phyloP scores from a whole-genome alignment of 768 basidiomycete genomes.

The Boletus rufocinnamomeus region DNA sequence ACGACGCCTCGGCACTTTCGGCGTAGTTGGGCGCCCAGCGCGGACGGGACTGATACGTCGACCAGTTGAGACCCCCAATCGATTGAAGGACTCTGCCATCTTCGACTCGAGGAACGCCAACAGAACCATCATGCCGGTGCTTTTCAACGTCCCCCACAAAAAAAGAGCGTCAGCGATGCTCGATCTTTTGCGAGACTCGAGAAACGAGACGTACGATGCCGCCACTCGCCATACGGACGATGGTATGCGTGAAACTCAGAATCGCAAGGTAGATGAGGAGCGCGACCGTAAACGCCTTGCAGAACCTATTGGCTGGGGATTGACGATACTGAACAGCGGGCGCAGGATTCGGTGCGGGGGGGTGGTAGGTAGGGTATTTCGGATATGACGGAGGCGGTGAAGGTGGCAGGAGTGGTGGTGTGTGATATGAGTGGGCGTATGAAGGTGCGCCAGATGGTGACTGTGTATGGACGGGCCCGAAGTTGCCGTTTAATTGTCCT shows the following conservation, averaged over 20 bases:
- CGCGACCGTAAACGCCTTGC: slow-evolving; percentile 13
- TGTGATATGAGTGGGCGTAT: slow-evolving; percentile 11
- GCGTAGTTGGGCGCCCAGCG: slow-evolving; percentile 22
- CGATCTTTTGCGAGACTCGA: background rate
- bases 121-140: background rate
- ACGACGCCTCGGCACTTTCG: slow-evolving; percentile 23
- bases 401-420: background rate
- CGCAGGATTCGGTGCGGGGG: background rate
- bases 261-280: slow-evolving; percentile 17
- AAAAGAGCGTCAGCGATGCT: background rate
- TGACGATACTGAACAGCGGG: background rate
- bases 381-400: slow-evolving; percentile 19
- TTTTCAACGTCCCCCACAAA: background rate
- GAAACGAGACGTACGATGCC: background rate
- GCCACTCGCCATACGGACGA: slow-evolving; percentile 3
- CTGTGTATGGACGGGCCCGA: slow-evolving; percentile 11
- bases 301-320: slow-evolving; percentile 16
- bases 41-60: slow-evolving; percentile 8
- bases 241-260: background rate
- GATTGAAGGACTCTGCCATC: slow-evolving; percentile 23
- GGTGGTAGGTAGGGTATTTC: background rate
- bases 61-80: slow-evolving; percentile 21
- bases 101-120: slow-evolving; percentile 9
- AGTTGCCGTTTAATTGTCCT: background rate
- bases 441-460: background rate